A percentile compares a stretch with the other conserved stretches of the same genome.
Conservation (phyloP, 2,329 filamentous ascomycete species). For the Decorospora gaudefroyi region DNA sequence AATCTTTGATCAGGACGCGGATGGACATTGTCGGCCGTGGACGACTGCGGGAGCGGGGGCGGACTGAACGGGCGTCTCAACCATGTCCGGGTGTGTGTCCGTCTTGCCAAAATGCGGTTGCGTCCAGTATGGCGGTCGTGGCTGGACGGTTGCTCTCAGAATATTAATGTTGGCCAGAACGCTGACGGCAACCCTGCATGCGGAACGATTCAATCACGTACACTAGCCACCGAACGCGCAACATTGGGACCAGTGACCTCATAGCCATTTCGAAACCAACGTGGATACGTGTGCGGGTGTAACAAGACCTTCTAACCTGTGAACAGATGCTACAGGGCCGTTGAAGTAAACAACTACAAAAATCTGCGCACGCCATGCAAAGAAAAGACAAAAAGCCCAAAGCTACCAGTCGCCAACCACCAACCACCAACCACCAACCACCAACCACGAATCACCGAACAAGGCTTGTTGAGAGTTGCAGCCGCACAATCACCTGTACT, state of each 20-base stretch:
- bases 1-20: constrained; percentile 82
- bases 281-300: no score
- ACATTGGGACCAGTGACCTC: constrained; percentile 13
- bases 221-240: constrained; percentile 13
- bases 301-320: no score
- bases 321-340: neutral
- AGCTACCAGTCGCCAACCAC: no score
- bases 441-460: no score
- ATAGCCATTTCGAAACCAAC: no score
- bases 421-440: no score
- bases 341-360: neutral
- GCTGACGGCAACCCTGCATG: constrained; percentile 21
- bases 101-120: constrained; percentile 4
- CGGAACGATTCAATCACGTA: constrained; percentile 19
- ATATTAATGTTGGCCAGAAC: constrained; percentile 18
- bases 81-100: constrained; percentile 28
- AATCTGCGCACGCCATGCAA: neutral
- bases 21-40: constrained; percentile 53
- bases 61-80: constrained; percentile 13
- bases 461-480: no score
- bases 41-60: constrained; percentile 14
- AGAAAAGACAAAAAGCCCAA: neutral
- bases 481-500: constrained; percentile 28
- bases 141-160: constrained; percentile 22
- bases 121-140: constrained; percentile 14